Evolutionary conservation across 1,139 yeast genomes (phyloP).

Genomic region (Blastobotrys malaysiensis): DNA sequence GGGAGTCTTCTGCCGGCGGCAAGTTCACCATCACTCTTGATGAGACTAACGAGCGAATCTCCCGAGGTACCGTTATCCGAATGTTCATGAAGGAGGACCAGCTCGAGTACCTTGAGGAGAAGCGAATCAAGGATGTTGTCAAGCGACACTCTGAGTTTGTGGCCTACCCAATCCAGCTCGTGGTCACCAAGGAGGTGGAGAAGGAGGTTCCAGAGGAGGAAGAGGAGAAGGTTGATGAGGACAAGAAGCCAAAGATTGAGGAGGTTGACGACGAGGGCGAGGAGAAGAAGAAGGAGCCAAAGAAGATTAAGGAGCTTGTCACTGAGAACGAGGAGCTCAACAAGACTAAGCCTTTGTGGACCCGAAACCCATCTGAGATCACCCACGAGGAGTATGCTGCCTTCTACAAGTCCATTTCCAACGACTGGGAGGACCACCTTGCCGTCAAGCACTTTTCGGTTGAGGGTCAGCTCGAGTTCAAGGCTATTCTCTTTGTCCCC

Average conservation of each 20-base stretch:
- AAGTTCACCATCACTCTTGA: constrained; percentile 95
- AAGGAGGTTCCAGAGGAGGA: constrained; percentile 78
- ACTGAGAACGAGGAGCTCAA: constrained; percentile 94
- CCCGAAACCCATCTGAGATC: constrained; percentile 97
- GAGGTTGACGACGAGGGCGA: constrained; percentile 65
- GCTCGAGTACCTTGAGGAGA: constrained; percentile 98
- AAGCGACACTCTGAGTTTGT: constrained; percentile 99
- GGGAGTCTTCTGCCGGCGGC: constrained; percentile 99
- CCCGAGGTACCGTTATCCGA: constrained; percentile 95
- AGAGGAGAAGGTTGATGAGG: constrained; percentile 50
- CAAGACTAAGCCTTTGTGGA: constrained; percentile 99
- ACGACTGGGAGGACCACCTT: constrained; percentile 99
- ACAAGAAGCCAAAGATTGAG: constrained; percentile 62
- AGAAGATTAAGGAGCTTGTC: constrained; percentile 81
- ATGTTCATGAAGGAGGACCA: constrained; percentile 98
- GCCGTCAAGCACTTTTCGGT: constrained; percentile 99
- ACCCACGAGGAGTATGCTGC: constrained; percentile 98
- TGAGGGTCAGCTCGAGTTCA: constrained; percentile 99
- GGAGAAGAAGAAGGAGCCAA: constrained; percentile 60
- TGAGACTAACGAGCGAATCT: constrained; percentile 71
- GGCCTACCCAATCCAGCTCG: constrained; percentile 97
- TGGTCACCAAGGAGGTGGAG: constrained; percentile 98
- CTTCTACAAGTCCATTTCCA: constrained; percentile 97
- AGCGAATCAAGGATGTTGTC: constrained; percentile 98
- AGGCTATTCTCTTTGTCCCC: constrained; percentile 96